phyloP scores from a whole-genome alignment of 2,329 filamentous ascomycete species.

The Onygenales sp. region DNA sequence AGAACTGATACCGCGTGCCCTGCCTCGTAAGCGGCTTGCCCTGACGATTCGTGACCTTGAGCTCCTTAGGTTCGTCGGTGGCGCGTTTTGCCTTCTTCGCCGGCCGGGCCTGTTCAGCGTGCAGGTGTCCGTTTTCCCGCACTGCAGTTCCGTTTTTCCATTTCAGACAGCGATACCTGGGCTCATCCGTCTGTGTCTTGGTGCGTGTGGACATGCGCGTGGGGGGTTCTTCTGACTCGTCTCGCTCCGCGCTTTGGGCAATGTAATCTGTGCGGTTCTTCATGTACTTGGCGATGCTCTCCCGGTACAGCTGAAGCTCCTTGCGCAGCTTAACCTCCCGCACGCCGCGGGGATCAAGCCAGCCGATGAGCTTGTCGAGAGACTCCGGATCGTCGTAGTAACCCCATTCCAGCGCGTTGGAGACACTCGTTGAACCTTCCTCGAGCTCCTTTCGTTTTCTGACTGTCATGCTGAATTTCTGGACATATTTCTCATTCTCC shows the following conservation, averaged over 20 bases:
- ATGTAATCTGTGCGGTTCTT: constrained; percentile 67
- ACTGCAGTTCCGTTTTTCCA: constrained; percentile 58
- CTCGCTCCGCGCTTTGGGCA: constrained; percentile 40
- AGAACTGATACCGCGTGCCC: constrained; percentile 40
- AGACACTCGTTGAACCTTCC: constrained; percentile 56
- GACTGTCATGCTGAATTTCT: constrained; percentile 71
- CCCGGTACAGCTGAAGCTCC: constrained; percentile 67
- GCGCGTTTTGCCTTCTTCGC: constrained; percentile 40
- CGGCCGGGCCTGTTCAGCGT: constrained; percentile 48
- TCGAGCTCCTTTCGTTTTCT: constrained; percentile 76
- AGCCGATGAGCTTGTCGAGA: constrained; percentile 69
- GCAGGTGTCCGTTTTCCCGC: constrained; percentile 49
- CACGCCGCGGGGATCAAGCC: constrained; percentile 78
- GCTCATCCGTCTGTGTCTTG: constrained; percentile 45
- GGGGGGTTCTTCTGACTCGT: constrained; percentile 39
- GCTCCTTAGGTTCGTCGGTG: constrained; percentile 24
- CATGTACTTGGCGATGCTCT: constrained; percentile 73
- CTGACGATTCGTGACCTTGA: constrained; percentile 36
- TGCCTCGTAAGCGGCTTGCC: constrained; percentile 43
- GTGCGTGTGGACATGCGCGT: constrained; percentile 54
- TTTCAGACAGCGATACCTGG: constrained; percentile 38
- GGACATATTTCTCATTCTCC: constrained; percentile 64
- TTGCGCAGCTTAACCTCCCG: constrained; percentile 84
- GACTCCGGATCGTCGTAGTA: constrained; percentile 76
- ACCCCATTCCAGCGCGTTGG: constrained; percentile 76